Evolutionary conservation across 2,329 filamentous ascomycete species (phyloP).

Genomic region (Zymoseptoria brevis): DNA sequence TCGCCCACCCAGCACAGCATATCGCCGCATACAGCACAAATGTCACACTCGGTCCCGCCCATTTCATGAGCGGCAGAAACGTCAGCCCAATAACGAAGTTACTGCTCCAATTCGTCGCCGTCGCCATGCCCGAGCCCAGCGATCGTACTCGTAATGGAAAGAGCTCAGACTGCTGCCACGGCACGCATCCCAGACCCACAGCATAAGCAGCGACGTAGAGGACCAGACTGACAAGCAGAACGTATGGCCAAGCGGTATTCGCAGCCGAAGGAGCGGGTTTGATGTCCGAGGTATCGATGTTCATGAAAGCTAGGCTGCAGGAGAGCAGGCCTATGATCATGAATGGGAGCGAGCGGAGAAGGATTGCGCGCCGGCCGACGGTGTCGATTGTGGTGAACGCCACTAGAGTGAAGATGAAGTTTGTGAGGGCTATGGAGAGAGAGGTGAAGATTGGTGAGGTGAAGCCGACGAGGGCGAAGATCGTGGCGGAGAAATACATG

Average conservation of each 20-base stretch:
- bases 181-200: constrained; percentile 80
- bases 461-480: constrained; percentile 42
- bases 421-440: constrained; percentile 38
- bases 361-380: constrained; percentile 47
- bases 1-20: constrained; percentile 58
- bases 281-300: constrained; percentile 42
- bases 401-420: constrained; percentile 40
- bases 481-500: constrained; percentile 44
- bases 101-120: constrained; percentile 77
- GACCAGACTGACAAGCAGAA: constrained; percentile 69
- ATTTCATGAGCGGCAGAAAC: constrained; percentile 80
- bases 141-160: constrained; percentile 71
- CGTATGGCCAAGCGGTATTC: constrained; percentile 28
- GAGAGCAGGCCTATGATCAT: constrained; percentile 68
- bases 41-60: constrained; percentile 63
- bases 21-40: constrained; percentile 73
- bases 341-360: constrained; percentile 74
- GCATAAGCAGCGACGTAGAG: constrained; percentile 81
- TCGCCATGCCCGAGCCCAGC: constrained; percentile 63
- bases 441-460: constrained; percentile 37
- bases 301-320: constrained; percentile 65
- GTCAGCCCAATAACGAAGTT: constrained; percentile 83
- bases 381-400: constrained; percentile 40
- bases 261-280: not conserved
- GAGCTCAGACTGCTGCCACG: constrained; percentile 87